These are phyloP conservation scores for Abrus precatorius DNA, from an alignment of 306 rosid species.

Conservation along the genomic window DNA sequence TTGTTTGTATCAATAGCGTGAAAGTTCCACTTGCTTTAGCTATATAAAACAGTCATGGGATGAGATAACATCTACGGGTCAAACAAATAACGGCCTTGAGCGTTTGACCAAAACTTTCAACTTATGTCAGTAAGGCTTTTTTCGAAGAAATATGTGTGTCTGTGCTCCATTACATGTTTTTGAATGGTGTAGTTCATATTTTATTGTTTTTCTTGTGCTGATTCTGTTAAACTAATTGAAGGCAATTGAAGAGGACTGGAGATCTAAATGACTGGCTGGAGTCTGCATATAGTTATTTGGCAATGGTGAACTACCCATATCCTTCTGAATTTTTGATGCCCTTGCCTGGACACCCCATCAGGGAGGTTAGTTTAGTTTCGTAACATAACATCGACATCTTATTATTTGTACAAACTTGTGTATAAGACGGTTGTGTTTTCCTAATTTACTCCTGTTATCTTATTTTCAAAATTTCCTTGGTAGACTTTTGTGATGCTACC, in stretches of 20 bases:
- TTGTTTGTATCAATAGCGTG: constrained; percentile 64
- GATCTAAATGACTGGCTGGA: constrained; percentile 77
- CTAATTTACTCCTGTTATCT: neutral
- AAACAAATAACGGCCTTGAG: constrained; percentile 63
- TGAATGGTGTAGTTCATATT: constrained; percentile 12
- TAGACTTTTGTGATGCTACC: constrained; percentile 28
- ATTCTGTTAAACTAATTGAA: constrained; percentile 50
- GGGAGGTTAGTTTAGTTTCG: constrained; percentile 68
- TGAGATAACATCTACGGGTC: constrained; percentile 56
- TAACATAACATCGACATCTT: constrained; percentile 26
- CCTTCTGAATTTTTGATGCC: constrained; percentile 75
- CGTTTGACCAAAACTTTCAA: constrained; percentile 66
- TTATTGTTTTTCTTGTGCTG: constrained; percentile 34
- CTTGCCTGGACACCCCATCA: constrained; percentile 82
- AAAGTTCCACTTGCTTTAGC: constrained; percentile 76
- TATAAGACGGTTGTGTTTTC: neutral
- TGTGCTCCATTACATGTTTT: neutral
- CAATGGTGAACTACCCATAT: constrained; percentile 88
- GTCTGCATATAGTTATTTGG: constrained; percentile 87
- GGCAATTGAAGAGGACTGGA: constrained; percentile 56
- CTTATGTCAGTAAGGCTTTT: constrained; percentile 69
- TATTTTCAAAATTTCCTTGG: constrained; percentile 8
- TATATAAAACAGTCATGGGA: constrained; percentile 82
- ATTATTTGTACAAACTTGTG: constrained; percentile 11
- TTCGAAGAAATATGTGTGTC: constrained; percentile 14